Evolutionary conservation across 2,329 filamentous ascomycete species (phyloP).

Genomic region (Cadophora gregata): DNA sequence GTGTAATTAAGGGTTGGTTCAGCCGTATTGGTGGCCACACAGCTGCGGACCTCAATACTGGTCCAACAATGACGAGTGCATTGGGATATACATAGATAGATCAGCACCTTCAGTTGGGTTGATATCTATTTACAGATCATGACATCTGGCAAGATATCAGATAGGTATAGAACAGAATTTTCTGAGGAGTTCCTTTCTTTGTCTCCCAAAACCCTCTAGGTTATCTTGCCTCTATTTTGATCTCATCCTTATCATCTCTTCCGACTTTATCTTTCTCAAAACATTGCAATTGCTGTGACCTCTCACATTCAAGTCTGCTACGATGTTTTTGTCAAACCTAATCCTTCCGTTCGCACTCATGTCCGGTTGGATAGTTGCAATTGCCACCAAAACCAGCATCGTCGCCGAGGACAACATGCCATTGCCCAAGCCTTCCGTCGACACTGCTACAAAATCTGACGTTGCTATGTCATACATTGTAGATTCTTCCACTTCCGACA

Average conservation of each 20-base stretch:
- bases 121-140: not conserved
- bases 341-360: not conserved
- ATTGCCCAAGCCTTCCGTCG: not conserved
- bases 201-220: too few relatives aligned
- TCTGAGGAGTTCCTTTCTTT: not conserved
- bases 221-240: not conserved
- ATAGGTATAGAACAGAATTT: not conserved
- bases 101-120: not conserved
- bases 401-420: not conserved
- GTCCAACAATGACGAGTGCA: not conserved
- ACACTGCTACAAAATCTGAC: not conserved
- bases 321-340: not conserved
- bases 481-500: not conserved
- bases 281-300: not conserved
- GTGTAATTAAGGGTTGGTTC: not conserved
- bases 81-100: not conserved
- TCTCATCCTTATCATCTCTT: not conserved
- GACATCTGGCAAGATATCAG: not conserved
- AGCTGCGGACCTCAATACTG: not conserved
- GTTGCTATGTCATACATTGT: not conserved
- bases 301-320: not conserved
- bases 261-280: not conserved
- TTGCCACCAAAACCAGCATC: not conserved
- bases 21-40: not conserved
- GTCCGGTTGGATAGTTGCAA: not conserved